Conservation (phyloP, 129 eudicot species). For the Flaveria robusta region DNA sequence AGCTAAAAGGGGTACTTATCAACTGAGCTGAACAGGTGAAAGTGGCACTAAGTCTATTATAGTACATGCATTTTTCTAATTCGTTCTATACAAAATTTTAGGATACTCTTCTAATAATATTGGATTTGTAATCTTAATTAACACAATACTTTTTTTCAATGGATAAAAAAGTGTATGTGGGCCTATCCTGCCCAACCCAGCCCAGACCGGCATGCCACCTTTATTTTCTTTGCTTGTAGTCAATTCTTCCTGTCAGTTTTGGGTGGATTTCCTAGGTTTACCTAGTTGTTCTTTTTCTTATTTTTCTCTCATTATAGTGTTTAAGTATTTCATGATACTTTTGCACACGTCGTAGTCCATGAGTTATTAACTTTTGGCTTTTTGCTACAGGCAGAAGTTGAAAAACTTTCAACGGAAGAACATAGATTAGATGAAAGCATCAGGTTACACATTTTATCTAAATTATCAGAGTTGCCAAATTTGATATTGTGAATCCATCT, state of each 20-base stretch:
- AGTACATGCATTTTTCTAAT: background rate
- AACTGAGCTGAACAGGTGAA: background rate
- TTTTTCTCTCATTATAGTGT: background rate
- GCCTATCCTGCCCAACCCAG: background rate
- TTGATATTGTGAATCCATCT: constrained; percentile 20
- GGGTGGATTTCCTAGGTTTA: no score
- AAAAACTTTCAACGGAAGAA: constrained; percentile 82
- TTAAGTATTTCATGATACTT: background rate
- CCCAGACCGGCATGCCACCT: background rate
- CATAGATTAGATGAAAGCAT: constrained; percentile 77
- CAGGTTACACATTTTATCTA: constrained; percentile 50
- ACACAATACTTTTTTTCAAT: background rate
- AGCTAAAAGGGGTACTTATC: background rate
- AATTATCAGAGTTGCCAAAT: constrained; percentile 19
- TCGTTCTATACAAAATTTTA: background rate
- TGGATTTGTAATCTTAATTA: background rate
- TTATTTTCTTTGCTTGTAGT: background rate
- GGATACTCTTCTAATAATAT: background rate
- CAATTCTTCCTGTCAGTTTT: background rate
- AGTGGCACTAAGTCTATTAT: background rate
- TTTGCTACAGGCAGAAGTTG: constrained; percentile 74
- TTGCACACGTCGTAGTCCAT: background rate
- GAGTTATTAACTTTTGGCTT: constrained; percentile 5
- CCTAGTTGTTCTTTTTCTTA: background rate
- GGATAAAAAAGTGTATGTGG: background rate